Percentiles rank a stretch among this genome's conserved stretches.
Conservation (phyloP, 1,139 yeast species). For the Yamadazyma taylorii region DNA sequence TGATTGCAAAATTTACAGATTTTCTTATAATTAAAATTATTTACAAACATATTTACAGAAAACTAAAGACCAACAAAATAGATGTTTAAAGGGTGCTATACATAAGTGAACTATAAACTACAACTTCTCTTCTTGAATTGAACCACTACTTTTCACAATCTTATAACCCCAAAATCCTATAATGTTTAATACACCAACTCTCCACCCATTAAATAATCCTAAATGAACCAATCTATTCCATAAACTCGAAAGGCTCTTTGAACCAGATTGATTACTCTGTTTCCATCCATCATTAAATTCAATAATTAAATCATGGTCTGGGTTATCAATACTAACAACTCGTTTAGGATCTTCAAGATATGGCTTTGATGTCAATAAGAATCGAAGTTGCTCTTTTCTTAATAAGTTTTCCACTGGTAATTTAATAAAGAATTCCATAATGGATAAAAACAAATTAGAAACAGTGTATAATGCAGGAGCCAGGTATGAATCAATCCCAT, state of each 20-base stretch:
- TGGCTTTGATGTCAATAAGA: constrained; percentile 47
- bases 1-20: neutral
- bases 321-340: constrained; percentile 40
- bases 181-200: constrained; percentile 76
- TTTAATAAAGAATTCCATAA: constrained; percentile 69
- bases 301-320: constrained; percentile 52
- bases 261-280: constrained; percentile 10
- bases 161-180: constrained; percentile 84
- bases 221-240: constrained; percentile 24
- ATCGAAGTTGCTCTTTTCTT: constrained; percentile 78
- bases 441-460: constrained; percentile 55
- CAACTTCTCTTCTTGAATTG: constrained; percentile 42
- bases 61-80: too few relatives aligned
- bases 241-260: constrained; percentile 12
- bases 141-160: constrained; percentile 52
- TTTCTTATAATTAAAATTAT: neutral
- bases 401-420: constrained; percentile 86
- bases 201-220: constrained; percentile 85
- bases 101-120: constrained; percentile 10
- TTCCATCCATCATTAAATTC: constrained; percentile 34
- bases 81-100: too few relatives aligned
- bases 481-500: constrained; percentile 69
- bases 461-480: constrained; percentile 59
- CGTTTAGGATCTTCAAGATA: constrained; percentile 28
- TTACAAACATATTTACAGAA: neutral